These are phyloP conservation scores for Phragmites australis DNA, from an alignment of 176 grass and related monocot genomes.

Conservation along the genomic window DNA sequence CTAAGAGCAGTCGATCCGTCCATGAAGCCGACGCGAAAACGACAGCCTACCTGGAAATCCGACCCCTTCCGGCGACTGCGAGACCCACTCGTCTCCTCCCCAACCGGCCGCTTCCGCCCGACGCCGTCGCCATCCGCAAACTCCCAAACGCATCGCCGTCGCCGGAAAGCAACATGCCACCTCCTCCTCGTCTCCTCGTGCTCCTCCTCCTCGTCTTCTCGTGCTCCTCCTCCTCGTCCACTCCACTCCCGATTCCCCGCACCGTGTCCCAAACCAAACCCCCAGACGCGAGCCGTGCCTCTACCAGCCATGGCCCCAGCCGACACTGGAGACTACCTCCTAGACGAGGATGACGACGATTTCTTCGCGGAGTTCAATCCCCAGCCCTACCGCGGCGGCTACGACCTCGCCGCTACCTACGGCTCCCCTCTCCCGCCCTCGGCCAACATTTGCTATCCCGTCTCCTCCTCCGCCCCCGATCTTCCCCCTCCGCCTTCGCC, in stretches of 20 bases:
- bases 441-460: constrained; percentile 49
- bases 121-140: not conserved
- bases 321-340: not conserved
- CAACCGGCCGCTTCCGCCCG: not conserved
- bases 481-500: not conserved
- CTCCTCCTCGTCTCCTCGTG: not conserved
- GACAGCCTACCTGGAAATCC: not conserved
- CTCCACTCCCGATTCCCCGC: constrained; percentile 7
- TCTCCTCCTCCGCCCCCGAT: constrained; percentile 27
- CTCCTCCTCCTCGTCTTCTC: not conserved
- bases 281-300: too few species aligned
- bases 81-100: not conserved
- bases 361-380: constrained; percentile 57
- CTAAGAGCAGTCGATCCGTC: not conserved
- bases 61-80: not conserved
- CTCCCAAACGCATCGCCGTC: constrained; percentile 21
- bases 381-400: constrained; percentile 54
- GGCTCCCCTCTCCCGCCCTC: constrained; percentile 47
- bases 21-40: too few species aligned
- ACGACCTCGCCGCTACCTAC: constrained; percentile 52
- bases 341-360: constrained; percentile 45
- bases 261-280: not conserved
- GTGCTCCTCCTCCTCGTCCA: not conserved
- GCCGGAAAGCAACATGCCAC: constrained; percentile 14
- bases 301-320: constrained; percentile 11